A percentile compares a stretch with the other conserved stretches of the same genome.
Conservation (phyloP, 257 asterid species). For the Paraleonurus japonicus region DNA sequence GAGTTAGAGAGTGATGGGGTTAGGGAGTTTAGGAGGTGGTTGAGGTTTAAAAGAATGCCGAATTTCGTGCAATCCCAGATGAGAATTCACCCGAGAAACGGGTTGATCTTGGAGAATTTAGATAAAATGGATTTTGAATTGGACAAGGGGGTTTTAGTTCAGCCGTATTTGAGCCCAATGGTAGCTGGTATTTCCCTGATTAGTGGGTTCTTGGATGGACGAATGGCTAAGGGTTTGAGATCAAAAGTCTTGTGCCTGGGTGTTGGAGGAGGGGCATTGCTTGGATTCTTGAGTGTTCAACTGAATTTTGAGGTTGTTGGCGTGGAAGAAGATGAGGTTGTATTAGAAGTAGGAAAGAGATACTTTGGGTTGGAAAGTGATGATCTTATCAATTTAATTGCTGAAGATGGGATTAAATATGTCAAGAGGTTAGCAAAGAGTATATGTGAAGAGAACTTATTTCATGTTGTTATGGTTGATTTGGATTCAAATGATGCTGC, state of each 20-base stretch:
- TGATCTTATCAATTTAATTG: conserved; percentile 39
- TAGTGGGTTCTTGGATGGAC: conserved; percentile 39
- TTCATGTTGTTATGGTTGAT: conserved; percentile 84
- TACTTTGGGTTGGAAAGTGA: conserved; percentile 55
- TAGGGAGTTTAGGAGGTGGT: conserved; percentile 70
- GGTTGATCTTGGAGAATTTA: conserved; percentile 23
- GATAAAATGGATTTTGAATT: conserved; percentile 45
- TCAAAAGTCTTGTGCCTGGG: conserved; percentile 80
- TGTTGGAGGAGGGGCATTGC: conserved; percentile 90
- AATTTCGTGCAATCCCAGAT: conserved; percentile 77
- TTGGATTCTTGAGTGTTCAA: conserved; percentile 48
- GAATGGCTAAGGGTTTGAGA: conserved; percentile 33
- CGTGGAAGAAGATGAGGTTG: conserved; percentile 66
- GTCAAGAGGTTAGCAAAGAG: conserved; percentile 38
- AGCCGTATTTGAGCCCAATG: conserved; percentile 84
- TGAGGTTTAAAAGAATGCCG: conserved; percentile 93
- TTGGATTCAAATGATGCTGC: conserved; percentile 65
- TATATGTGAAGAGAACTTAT: conserved; percentile 24
- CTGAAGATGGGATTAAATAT: conserved; percentile 58
- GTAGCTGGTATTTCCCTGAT: conserved; percentile 66
- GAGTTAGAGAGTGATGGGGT: conserved; percentile 43
- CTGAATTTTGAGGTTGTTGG: conserved; percentile 69
- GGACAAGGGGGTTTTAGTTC: conserved; percentile 56
- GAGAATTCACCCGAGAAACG: conserved; percentile 41
- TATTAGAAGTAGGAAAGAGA: conserved; percentile 50